Conservation (phyloP, 73 alveolate species). For the Paramecium sonneborni region DNA sequence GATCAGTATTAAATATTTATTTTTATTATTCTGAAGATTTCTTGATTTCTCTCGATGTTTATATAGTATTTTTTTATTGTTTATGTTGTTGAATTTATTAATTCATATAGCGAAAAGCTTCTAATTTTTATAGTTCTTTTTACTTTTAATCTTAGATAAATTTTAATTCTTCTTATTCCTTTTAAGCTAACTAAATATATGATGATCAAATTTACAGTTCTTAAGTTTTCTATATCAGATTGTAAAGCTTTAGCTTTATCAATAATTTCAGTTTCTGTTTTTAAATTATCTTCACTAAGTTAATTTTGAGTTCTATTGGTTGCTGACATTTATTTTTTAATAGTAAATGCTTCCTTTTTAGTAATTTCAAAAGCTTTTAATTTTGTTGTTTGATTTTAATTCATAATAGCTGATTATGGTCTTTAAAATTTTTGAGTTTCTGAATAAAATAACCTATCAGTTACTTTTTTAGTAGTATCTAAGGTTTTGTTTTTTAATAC, state of each 20-base stretch:
- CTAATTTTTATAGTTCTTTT: conserved; percentile 29
- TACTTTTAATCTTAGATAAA: neutral
- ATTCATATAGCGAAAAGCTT: conserved; percentile 20
- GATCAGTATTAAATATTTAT: conserved; percentile 1
- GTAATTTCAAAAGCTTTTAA: neutral
- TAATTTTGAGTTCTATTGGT: neutral
- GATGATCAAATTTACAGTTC: neutral
- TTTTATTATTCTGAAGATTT: neutral
- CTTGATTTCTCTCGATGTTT: neutral
- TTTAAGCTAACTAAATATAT: neutral
- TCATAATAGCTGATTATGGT: conserved; percentile 36
- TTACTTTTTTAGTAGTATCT: neutral
- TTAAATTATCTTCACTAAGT: conserved; percentile 2
- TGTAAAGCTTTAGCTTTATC: neutral
- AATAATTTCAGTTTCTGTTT: neutral
- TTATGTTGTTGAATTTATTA: neutral
- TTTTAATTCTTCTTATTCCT: neutral
- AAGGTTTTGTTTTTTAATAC: neutral
- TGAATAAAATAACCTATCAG: neutral
- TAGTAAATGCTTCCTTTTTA: conserved; percentile 1
- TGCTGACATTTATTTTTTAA: conserved; percentile 26
- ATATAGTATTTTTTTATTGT: neutral
- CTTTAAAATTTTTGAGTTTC: neutral
- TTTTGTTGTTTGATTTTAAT: neutral
- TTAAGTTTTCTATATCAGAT: neutral